Conservation (phyloP, 768 basidiomycete genomes). For the Paxillus rubicundulus region DNA sequence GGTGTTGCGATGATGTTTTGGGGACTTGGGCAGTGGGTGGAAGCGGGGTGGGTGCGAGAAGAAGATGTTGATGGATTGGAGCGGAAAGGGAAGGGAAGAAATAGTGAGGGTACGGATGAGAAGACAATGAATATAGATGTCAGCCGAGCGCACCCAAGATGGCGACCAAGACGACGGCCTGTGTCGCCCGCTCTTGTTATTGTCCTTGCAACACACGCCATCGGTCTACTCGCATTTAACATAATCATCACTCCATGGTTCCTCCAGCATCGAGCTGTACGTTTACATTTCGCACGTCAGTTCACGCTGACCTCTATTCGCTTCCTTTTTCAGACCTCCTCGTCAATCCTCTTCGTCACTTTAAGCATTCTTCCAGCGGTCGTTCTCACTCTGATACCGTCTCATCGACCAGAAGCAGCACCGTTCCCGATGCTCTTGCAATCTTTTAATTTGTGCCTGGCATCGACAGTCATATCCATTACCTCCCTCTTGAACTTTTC, state of each 20-base stretch:
- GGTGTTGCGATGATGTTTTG: conserved; percentile 83
- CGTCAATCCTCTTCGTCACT: conserved; percentile 28
- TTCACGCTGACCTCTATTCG: not conserved
- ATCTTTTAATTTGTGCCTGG: conserved; percentile 73
- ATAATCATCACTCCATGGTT: conserved; percentile 46
- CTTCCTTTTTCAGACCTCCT: conserved; percentile 18
- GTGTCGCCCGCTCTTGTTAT: conserved; percentile 52
- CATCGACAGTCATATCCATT: conserved; percentile 83
- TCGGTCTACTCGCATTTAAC: conserved; percentile 53
- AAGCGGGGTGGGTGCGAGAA: conserved; percentile 52
- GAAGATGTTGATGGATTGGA: not conserved
- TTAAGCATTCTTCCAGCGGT: conserved; percentile 33
- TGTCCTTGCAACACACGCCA: conserved; percentile 53
- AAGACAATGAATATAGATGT: not conserved
- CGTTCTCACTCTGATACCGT: conserved; percentile 30
- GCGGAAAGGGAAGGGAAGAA: conserved; percentile 3
- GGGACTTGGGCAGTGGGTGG: conserved; percentile 73
- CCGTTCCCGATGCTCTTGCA: conserved; percentile 55
- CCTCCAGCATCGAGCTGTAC: conserved; percentile 41
- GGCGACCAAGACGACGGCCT: conserved; percentile 44
- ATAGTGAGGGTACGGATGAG: conserved; percentile 11
- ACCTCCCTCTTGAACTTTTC: conserved; percentile 92
- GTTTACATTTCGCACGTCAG: conserved; percentile 4
- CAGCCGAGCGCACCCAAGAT: conserved; percentile 1
- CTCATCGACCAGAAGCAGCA: conserved; percentile 28